Base-by-base conservation (phyloP, 106 monocot species). In the Alisma plantagoaquatica region DNA sequence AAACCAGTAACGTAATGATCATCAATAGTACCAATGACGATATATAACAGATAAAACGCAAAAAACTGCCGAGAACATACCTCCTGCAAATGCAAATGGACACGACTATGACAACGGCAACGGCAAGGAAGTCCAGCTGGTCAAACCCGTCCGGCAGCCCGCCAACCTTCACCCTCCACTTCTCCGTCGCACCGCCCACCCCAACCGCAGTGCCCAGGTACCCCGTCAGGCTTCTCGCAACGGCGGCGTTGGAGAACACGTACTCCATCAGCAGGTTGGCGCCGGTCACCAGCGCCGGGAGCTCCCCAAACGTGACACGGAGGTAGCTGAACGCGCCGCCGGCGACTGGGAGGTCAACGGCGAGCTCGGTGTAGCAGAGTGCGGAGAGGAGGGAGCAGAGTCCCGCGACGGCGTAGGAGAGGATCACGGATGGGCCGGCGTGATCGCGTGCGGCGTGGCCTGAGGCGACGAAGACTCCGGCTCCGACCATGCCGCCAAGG, bases 321-420 rank as follows among this genome's bases (percentile, higher is more conserved):
- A 94, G 80, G 49, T 94, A 94, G 67, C 87, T 94, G 66, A 94
- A 94, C 12, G 94, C 94, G 23, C 94, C 87, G 27, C 94, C 94
- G 47, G 94, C 94, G 27, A 94, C 73, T 46, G 94, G 94, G 73
- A 94, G 69, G 62, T 94, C 87, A 41, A 94, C 94, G 51, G 94
- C 94, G 66, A 94, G 88, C 70, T 94, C 94, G 27, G 94, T 88
- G 73, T 94, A 94, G 67, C 94, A 94, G 62, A 94, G 88, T 18
- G 94, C 94, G 11, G 94, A 94, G 31, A 94, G 83, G 4, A 94
- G 77, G 1, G 94, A 87, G 54, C 87, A 94, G 41, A 88, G 61
- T 1, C 94, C 94, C 19, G 96, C 96, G 78, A 89, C 82, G 81
- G 96, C 88, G 75, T 81, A 96, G 28, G 96, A 96, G 24, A 84